A percentile compares a stretch with the other conserved stretches of the same genome.
Evolutionary conservation across 2,329 filamentous ascomycete species (phyloP).

Genomic region (Calonectria hongkongensis): DNA sequence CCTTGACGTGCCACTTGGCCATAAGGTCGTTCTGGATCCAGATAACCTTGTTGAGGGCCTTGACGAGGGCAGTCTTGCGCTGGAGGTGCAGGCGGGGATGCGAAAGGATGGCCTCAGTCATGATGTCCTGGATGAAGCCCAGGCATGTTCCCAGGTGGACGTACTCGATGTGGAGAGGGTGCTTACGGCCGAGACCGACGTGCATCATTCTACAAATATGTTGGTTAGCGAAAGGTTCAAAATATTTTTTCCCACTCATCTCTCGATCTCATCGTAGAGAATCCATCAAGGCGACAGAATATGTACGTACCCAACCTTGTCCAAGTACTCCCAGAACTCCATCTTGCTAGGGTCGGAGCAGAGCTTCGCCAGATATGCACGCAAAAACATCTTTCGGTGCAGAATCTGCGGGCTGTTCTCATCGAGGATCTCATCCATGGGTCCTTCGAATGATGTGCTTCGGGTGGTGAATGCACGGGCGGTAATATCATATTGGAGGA

Average conservation of each 20-base stretch:
- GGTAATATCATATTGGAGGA: conserved; percentile 88
- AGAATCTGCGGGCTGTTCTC: conserved; percentile 85
- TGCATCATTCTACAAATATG: conserved; percentile 79
- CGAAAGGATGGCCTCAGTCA: conserved; percentile 84
- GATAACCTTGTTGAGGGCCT: conserved; percentile 86
- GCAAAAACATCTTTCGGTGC: conserved; percentile 84
- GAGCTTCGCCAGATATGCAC: conserved; percentile 84
- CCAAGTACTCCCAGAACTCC: conserved; percentile 89
- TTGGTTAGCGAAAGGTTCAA: conserved; percentile 1
- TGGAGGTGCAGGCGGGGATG: conserved; percentile 80
- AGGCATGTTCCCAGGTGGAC: conserved; percentile 84
- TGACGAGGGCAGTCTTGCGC: conserved; percentile 83
- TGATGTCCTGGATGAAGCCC: conserved; percentile 85
- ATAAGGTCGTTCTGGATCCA: conserved; percentile 94
- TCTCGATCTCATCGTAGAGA: background rate
- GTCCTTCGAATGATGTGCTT: conserved; percentile 79
- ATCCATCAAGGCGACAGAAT: background rate
- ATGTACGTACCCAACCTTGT: conserved; percentile 82
- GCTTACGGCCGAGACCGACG: conserved; percentile 81
- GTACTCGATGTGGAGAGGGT: conserved; percentile 87
- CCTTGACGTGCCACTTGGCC: conserved; percentile 86
- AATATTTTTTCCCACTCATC: background rate
- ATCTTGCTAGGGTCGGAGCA: conserved; percentile 84
- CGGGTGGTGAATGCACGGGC: conserved; percentile 82
- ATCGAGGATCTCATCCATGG: conserved; percentile 76